These are phyloP conservation scores for Talaromyces marneffei DNA, from an alignment of 2,329 filamentous ascomycete species.

Conservation along the genomic window DNA sequence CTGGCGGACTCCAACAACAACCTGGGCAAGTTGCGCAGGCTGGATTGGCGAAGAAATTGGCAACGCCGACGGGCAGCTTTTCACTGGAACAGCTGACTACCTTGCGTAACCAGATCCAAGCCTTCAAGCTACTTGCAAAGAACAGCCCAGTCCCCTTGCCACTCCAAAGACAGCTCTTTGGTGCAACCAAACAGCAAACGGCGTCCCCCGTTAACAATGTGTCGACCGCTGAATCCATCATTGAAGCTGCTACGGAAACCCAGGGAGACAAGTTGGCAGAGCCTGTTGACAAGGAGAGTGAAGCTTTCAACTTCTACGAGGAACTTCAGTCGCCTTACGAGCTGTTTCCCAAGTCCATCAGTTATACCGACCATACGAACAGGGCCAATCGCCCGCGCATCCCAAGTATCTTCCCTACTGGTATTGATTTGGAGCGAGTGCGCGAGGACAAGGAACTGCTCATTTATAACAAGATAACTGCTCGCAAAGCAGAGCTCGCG, in stretches of 20 bases:
- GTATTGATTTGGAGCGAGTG: constrained; percentile 79
- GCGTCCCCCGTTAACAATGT: constrained; percentile 35
- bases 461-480: constrained; percentile 81
- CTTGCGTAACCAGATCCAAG: constrained; percentile 78
- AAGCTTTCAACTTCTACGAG: constrained; percentile 53
- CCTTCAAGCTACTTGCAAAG: constrained; percentile 84
- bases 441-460: constrained; percentile 82
- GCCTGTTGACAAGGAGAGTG: constrained; percentile 19
- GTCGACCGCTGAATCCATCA: constrained; percentile 27
- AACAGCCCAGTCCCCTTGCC: constrained; percentile 73
- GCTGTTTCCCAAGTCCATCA: constrained; percentile 55
- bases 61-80: constrained; percentile 53
- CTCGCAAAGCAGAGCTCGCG: constrained; percentile 78
- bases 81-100: constrained; percentile 71
- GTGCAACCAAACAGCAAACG: constrained; percentile 43
- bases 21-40: constrained; percentile 17
- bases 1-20: constrained; percentile 16
- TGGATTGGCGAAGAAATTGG: constrained; percentile 26
- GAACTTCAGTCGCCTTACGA: constrained; percentile 69
- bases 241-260: constrained; percentile 33
- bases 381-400: constrained; percentile 74
- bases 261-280: constrained; percentile 29
- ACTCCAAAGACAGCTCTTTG: constrained; percentile 78
- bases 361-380: constrained; percentile 70
- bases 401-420: constrained; percentile 80